These are phyloP conservation scores for Neurospora cerealis DNA, from an alignment of 495 filamentous ascomycete species.

Conservation along the genomic window DNA sequence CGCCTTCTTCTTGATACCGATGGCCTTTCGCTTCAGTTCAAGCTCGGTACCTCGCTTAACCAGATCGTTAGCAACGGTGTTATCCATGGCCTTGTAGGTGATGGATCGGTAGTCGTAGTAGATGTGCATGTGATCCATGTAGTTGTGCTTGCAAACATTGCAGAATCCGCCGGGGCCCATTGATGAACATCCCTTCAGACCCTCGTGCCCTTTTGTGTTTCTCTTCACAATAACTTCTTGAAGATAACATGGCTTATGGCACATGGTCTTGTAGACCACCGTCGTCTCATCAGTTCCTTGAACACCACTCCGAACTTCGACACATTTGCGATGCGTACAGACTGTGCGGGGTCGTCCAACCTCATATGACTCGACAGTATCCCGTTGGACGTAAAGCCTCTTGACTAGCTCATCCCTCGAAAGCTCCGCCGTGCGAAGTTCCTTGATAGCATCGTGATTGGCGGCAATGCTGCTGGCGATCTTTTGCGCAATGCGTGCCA, in stretches of 20 bases:
- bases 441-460: slow-evolving; percentile 15
- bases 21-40: slow-evolving; percentile 1
- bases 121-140: slow-evolving; percentile 5
- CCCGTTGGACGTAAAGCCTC: slow-evolving; percentile 11
- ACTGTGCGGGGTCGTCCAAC: slow-evolving; percentile 3
- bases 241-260: slow-evolving; percentile 7
- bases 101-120: slow-evolving; percentile 2
- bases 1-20: neutral
- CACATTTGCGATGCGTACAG: slow-evolving; percentile 5
- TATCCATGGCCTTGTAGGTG: neutral
- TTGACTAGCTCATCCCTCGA: slow-evolving; percentile 13
- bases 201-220: slow-evolving; percentile 4
- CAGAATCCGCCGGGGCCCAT: neutral
- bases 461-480: slow-evolving; percentile 25
- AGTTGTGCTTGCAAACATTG: neutral
- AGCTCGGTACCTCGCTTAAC: neutral
- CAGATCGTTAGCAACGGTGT: neutral
- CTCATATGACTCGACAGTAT: slow-evolving; percentile 5
- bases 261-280: slow-evolving; percentile 7
- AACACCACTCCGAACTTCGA: slow-evolving; percentile 5
- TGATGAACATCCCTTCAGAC: neutral
- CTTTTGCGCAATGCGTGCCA: slow-evolving; percentile 24
- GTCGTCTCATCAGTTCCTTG: slow-evolving; percentile 1
- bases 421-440: slow-evolving; percentile 13
- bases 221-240: neutral